Conservation (phyloP, 805 yeast species). For the Cyberlindnera veronae region DNA sequence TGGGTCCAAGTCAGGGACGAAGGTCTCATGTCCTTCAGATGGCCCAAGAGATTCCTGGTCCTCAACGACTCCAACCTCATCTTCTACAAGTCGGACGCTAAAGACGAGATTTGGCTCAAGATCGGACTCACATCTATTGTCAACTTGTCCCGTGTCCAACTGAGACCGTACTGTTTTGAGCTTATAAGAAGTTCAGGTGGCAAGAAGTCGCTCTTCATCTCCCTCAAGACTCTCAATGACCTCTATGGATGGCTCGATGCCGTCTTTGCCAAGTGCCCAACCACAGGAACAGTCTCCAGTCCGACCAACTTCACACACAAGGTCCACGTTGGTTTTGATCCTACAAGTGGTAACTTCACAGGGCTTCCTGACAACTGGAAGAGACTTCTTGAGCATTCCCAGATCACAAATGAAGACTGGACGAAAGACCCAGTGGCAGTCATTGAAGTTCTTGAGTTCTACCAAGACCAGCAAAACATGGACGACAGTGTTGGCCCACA, state of each 20-base stretch:
- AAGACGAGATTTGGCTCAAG: constrained; percentile 45
- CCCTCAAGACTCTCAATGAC: constrained; percentile 76
- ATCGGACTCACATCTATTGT: constrained; percentile 58
- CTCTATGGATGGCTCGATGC: constrained; percentile 89
- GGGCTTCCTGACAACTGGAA: constrained; percentile 97
- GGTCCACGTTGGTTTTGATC: constrained; percentile 86
- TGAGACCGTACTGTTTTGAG: constrained; percentile 80
- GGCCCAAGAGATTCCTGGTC: constrained; percentile 87
- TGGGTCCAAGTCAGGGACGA: constrained; percentile 94
- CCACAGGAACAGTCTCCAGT: constrained; percentile 65
- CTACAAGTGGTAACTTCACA: constrained; percentile 79
- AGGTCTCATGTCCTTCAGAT: constrained; percentile 81
- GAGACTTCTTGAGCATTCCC: constrained; percentile 73
- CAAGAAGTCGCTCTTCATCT: constrained; percentile 63
- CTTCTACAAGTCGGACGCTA: constrained; percentile 64
- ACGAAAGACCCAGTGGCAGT: constrained; percentile 94
- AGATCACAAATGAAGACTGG: constrained; percentile 90
- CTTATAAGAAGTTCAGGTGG: constrained; percentile 41
- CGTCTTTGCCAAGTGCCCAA: constrained; percentile 72
- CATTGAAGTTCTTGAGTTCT: constrained; percentile 83
- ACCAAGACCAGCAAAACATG: constrained; percentile 38
- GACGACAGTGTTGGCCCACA: constrained; percentile 9
- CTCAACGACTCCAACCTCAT: constrained; percentile 71
- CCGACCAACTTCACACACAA: constrained; percentile 95
- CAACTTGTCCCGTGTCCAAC: constrained; percentile 62